These are phyloP conservation scores for Draba incana DNA, from an alignment of 345 rosid species.

Conservation along the genomic window DNA sequence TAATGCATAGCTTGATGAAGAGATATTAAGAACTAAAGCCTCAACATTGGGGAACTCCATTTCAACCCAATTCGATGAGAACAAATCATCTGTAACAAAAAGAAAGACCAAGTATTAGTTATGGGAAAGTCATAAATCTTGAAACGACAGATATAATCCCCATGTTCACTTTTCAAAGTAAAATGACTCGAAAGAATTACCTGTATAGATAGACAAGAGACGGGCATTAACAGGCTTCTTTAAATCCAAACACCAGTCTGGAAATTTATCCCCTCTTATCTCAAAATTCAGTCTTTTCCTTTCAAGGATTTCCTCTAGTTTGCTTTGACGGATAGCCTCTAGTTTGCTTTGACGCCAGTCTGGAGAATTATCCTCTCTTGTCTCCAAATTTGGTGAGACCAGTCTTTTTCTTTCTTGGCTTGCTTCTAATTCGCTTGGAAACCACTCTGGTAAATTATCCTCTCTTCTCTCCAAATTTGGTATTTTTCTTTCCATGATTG, in stretches of 20 bases:
- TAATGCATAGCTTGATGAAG: constrained; percentile 43
- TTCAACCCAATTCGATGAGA: constrained; percentile 46
- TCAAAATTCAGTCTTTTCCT: constrained; percentile 47
- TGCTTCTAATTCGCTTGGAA: neutral
- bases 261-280: constrained; percentile 37
- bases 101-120: neutral
- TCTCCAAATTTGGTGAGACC: too few species aligned
- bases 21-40: constrained; percentile 50
- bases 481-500: constrained; percentile 33
- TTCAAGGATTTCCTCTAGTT: neutral
- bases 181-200: constrained; percentile 40
- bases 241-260: constrained; percentile 47
- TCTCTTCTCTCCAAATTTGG: constrained; percentile 41
- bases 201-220: constrained; percentile 50
- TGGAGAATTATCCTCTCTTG: too few species aligned
- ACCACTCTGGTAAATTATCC: constrained; percentile 41
- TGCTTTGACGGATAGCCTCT: constrained; percentile 14
- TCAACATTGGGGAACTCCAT: constrained; percentile 48
- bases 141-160: too few species aligned
- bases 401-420: too few species aligned
- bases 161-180: too few species aligned
- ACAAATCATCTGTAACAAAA: constrained; percentile 48
- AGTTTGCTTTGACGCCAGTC: too few species aligned
- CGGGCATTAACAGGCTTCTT: constrained; percentile 31
- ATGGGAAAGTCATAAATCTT: neutral